Evolutionary conservation across 2,329 filamentous ascomycete species (phyloP), one percentile per base, ranked within the genome.

Genomic region (Epichloe sp.): DNA sequence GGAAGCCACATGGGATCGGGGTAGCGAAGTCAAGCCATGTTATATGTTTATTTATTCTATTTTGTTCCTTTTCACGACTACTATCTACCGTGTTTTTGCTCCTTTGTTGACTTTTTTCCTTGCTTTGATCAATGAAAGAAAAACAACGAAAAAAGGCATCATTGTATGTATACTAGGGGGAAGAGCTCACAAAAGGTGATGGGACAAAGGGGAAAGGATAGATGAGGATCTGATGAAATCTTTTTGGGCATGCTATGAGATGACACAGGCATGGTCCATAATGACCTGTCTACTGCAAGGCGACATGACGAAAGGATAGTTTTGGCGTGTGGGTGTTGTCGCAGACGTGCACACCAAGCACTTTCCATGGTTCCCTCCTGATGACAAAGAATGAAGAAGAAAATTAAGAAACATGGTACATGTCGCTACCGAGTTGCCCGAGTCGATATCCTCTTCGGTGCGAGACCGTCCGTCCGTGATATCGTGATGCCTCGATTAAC

Each of bases 141-240:
- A 49, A 36, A 46, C n/a, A 10, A 41, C 38, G 38, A 41, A 41
- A 17, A 46, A 37, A 12, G 15, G 15, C 26, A n/a, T 45, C 7
- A 26, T 38, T 50, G 35, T 50, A 50, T 41, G 41, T 50, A 50
- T 41, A 45, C n/a, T 45, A 50, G 14, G 42, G 37, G 43, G 42
- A 17, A 41, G 15, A n/a, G 3, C 4, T 31, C 8, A 31, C 8
- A 4, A 31, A 10, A 31, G 26, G 1, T 31, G 3, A 4, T 31
- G 8, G 26, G 26, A 3, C 1, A 6, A 23, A 19, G 47, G 26
- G 8, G 8, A 11, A 31, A 23, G 38, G 21, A 14, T 3, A 19
- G 48, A 40, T 23, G 48, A 31, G 3, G 34, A 50, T 38, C 19
- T 40, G 35, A 31, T 31, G 3, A 5, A n/a, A 31, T 15, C 37